A percentile compares a stretch with the other conserved stretches of the same genome.
Evolutionary conservation across 2,329 filamentous ascomycete species (phyloP).

Genomic region (Neoascochyta sp.): DNA sequence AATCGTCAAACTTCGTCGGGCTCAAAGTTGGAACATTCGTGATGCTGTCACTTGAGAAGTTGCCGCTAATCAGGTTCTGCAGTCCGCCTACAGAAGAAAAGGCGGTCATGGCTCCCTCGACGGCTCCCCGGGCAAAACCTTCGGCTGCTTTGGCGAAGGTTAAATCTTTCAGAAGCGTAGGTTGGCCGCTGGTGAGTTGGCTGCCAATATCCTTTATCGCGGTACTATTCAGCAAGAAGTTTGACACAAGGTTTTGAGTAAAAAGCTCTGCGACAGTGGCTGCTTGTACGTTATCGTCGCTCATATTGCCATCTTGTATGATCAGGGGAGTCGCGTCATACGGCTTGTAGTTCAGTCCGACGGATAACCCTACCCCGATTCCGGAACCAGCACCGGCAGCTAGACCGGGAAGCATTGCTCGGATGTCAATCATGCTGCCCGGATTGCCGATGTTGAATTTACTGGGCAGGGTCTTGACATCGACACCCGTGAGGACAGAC

Average conservation of each 20-base stretch:
- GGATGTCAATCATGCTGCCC: slow-evolving; percentile 6
- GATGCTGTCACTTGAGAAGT: slow-evolving; percentile 16
- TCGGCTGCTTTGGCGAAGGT: slow-evolving; percentile 22
- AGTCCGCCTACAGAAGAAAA: slow-evolving; percentile 25
- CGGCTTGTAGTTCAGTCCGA: slow-evolving; percentile 18
- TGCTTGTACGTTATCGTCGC: slow-evolving; percentile 9
- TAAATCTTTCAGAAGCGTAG: slow-evolving; percentile 7
- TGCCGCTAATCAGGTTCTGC: slow-evolving; percentile 23
- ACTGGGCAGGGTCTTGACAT: slow-evolving; percentile 12
- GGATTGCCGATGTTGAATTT: slow-evolving; percentile 3
- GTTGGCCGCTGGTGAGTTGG: slow-evolving; percentile 2
- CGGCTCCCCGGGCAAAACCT: slow-evolving; percentile 24
- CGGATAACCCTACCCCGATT: slow-evolving; percentile 22
- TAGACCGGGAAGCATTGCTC: slow-evolving; percentile 15
- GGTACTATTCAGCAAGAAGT: slow-evolving; percentile 24
- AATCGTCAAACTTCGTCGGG: slow-evolving; percentile 22
- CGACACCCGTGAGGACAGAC: slow-evolving; percentile 19
- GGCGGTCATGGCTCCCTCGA: slow-evolving; percentile 24
- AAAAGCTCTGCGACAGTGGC: slow-evolving; percentile 19
- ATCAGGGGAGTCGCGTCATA: slow-evolving; percentile 5
- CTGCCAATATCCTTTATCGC: slow-evolving; percentile 6
- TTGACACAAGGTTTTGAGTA: slow-evolving; percentile 17
- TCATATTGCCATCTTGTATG: slow-evolving; percentile 5
- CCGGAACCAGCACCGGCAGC: slow-evolving; percentile 29
- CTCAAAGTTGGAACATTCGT: slow-evolving; percentile 19